Evolutionary conservation across 116 monocot genomes (phyloP).

Genomic region (Papilionanthe hybrid): DNA sequence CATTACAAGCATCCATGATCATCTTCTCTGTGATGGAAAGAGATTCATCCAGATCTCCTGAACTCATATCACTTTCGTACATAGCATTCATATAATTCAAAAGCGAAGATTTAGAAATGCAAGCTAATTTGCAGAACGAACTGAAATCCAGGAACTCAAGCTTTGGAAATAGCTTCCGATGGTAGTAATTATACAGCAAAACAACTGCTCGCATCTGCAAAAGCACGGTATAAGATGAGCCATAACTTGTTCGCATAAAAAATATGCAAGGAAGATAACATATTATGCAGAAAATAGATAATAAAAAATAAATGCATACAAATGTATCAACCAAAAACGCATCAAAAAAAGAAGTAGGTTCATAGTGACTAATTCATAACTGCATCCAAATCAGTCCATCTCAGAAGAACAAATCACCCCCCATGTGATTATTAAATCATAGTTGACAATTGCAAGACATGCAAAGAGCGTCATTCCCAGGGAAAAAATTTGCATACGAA

Average conservation of each 20-base stretch:
- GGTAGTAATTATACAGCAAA: constrained; percentile 62
- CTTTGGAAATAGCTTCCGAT: constrained; percentile 44
- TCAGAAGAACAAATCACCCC: not conserved
- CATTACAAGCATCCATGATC: constrained; percentile 46
- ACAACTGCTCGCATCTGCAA: constrained; percentile 57
- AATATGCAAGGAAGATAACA: not conserved
- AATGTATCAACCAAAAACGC: no score
- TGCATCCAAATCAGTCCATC: not conserved
- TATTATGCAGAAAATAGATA: not conserved
- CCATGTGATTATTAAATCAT: not conserved
- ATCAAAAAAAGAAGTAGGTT: not conserved
- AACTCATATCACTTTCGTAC: constrained; percentile 3
- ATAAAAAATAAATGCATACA: not conserved
- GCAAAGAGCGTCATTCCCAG: not conserved
- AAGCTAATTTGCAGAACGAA: constrained; percentile 36
- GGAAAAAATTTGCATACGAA: no score
- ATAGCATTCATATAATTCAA: constrained; percentile 34
- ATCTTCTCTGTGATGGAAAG: constrained; percentile 48
- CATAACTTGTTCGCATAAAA: not conserved
- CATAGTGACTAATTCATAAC: not conserved
- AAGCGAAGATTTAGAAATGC: constrained; percentile 24
- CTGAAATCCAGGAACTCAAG: constrained; percentile 39
- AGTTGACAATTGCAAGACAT: not conserved
- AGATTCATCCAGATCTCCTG: constrained; percentile 8
- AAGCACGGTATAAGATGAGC: not conserved